phyloP scores from a whole-genome alignment of 352 stramenopile species.

The Pythium plurisporium region DNA sequence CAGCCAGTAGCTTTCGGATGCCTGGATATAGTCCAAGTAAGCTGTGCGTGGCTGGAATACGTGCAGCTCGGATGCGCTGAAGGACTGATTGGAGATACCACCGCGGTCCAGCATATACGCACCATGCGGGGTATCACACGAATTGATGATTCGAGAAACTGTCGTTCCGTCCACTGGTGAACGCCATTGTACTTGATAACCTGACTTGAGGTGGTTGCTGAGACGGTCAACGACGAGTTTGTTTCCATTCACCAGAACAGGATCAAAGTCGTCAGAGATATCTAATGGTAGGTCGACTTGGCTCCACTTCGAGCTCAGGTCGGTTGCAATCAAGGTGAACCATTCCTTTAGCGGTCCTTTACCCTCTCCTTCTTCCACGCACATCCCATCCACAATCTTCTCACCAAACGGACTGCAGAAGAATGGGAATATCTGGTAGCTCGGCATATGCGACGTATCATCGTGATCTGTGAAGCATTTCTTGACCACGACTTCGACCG shows the following conservation, averaged over 20 bases:
- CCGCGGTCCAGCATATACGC: constrained; percentile 48
- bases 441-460: background rate
- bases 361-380: constrained; percentile 73
- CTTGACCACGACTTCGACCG: background rate
- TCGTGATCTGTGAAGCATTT: constrained; percentile 2
- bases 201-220: constrained; percentile 19
- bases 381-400: constrained; percentile 49
- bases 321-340: constrained; percentile 40
- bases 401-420: constrained; percentile 68
- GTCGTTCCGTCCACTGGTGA: constrained; percentile 29
- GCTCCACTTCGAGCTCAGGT: constrained; percentile 46
- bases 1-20: constrained; percentile 60
- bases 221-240: constrained; percentile 34
- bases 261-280: constrained; percentile 11
- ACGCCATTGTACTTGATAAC: constrained; percentile 35
- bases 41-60: constrained; percentile 37
- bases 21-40: constrained; percentile 54
- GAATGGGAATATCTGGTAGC: constrained; percentile 51
- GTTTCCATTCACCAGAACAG: constrained; percentile 44
- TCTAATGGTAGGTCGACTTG: constrained; percentile 18
- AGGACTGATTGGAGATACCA: constrained; percentile 29
- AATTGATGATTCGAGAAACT: constrained; percentile 48
- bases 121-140: constrained; percentile 22
- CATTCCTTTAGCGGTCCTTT: constrained; percentile 74
- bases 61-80: constrained; percentile 33